Evolutionary conservation across 2,329 filamentous ascomycete species (phyloP), one percentile per base, ranked within the genome.

Genomic region (Neopestalotiopsis rosae): DNA sequence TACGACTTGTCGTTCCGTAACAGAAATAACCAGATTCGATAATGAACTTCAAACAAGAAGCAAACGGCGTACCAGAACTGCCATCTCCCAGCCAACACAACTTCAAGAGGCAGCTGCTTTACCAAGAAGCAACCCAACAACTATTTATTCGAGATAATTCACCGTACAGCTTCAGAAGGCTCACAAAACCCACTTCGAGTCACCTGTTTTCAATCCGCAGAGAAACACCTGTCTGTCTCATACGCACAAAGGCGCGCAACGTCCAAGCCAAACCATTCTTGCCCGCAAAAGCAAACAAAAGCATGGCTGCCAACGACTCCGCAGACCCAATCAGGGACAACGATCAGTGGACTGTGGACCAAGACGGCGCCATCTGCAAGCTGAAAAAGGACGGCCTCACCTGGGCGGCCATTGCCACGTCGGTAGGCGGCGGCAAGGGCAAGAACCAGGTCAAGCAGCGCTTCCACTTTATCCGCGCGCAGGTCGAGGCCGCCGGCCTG

Each of bases 341-440:
- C 12, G 30, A 56, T 3, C 24, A 68, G 42, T 76, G 74, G 74
- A 69, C 67, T 7, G 62, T 13, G 5, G 65, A 73, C 2, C 70
- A 76, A 13, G 73, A 76, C 57, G 69, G 70, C 42, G 68, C 67
- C 9, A 61, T 77, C 12, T 71, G 68, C 63, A 20, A 70, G 45
- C 66, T 72, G 61, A 71, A 71, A 28, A 56, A 42, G 13, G 49
- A 72, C 24, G 69, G 30, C 2, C 67, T 59, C 24, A 68, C 64
- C 45, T 74, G 69, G 69, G 62, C 61, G 14, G 68, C 72, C 13
- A 74, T 76, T 61, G 66, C 68, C 58, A 24, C 61, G 17, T 38
- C 68, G 2, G 38, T 76, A 52, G 6, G 65, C 5, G 69, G 72
- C 28, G 7, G 24, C 24, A 59, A 59, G 24, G 24, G 24, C 24